Evolutionary conservation across 2,329 filamentous ascomycete genomes (phyloP), one percentile per base, ranked within the genome.

Genomic region (Coniochaeta sp.): DNA sequence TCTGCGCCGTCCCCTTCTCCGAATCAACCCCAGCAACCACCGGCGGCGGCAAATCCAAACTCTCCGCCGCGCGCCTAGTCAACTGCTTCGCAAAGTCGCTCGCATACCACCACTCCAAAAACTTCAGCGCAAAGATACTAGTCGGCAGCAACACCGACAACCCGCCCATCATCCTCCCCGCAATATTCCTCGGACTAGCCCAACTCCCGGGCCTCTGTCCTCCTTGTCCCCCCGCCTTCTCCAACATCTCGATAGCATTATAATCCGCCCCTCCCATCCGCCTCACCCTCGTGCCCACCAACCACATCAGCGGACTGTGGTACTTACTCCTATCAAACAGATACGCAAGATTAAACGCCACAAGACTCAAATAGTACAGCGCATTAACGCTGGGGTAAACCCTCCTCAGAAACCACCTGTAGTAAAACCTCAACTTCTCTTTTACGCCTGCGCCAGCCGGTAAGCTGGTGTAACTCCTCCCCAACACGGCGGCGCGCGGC

Each of bases 21-120:
- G 67, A 69, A 2, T 48, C 45, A 45, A 86, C 66, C 1, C 86
- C 86, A 1, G 87, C 82, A 7, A 94, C 77, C 20, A 91, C 77
- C 0, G 94, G 94, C 1, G 92, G 90, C 9, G 94, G 94, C n/a
- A 99, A 73, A 53, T 96, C 89, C 46, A 97, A 77, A 32, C 85
- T 86, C 66, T 96, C 91, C 0, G 87, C 83, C 0, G 92, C 91
- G 69, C 95, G 95, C 50, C 85, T 82, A 9, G 87, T 87, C 47
- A 99, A 74, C 68, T 97, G 92, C 55, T 91, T 86, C 30, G 92
- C 94, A 69, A 99, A 99, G 69, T 99, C 94, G 48, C 89, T 95
- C 33, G 92, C 90, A 66, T 99, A 89, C 94, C 94, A 99, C 94
- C 94, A 99, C 71, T 99, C 94, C 52, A 99, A 75, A 64, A 99